These are phyloP conservation scores for Peronospora tabacina DNA, from an alignment of 352 stramenopile genomes.

Conservation along the genomic window DNA sequence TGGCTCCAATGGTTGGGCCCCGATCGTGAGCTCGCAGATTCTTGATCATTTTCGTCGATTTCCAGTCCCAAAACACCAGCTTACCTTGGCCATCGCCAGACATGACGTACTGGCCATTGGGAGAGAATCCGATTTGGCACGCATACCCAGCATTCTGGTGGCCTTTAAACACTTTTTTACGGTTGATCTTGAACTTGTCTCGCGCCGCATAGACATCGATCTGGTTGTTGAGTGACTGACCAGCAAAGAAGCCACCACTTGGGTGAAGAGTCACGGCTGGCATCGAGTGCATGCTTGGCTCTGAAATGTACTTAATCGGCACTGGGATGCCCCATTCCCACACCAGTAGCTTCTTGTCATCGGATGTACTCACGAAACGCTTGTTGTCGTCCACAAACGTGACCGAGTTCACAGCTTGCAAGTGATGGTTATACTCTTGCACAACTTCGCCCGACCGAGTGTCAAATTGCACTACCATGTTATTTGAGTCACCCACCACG, in stretches of 20 bases:
- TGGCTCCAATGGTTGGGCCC: conserved; percentile 90
- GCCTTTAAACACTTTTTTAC: conserved; percentile 91
- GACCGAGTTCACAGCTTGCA: conserved; percentile 97
- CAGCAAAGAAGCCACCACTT: conserved; percentile 87
- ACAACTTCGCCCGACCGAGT: conserved; percentile 88
- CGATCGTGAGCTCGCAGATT: conserved; percentile 88
- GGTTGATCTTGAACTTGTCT: conserved; percentile 92
- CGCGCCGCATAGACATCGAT: conserved; percentile 95
- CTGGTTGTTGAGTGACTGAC: conserved; percentile 97
- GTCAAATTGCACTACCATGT: conserved; percentile 93
- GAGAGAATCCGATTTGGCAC: conserved; percentile 92
- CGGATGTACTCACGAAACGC: conserved; percentile 90
- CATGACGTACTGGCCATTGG: conserved; percentile 91
- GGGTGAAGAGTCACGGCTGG: conserved; percentile 93
- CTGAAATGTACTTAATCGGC: conserved; percentile 98
- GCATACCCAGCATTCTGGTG: conserved; percentile 94
- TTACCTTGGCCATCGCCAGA: conserved; percentile 96
- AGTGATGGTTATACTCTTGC: conserved; percentile 99
- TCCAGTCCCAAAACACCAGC: conserved; percentile 99
- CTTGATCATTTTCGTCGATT: conserved; percentile 88
- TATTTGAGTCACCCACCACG: conserved; percentile 94
- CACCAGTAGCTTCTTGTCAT: conserved; percentile 98
- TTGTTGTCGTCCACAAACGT: conserved; percentile 97
- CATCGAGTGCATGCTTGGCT: conserved; percentile 99
- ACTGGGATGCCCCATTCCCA: conserved; percentile 97